Evolutionary conservation across 169 alveolate genomes (phyloP).

Genomic region (Plasmodium berghei): DNA sequence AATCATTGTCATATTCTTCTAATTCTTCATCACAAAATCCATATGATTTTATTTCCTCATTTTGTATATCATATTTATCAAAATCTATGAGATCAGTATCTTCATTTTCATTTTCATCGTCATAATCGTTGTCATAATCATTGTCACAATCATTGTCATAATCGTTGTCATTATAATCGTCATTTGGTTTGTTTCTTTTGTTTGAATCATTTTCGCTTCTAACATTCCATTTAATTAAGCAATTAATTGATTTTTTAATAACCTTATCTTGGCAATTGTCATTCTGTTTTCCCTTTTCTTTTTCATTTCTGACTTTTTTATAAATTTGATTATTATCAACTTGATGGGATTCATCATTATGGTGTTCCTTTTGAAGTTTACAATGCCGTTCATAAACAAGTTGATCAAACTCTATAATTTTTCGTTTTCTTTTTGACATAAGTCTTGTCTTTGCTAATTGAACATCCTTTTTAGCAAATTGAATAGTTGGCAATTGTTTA

Average conservation of each 20-base stretch:
- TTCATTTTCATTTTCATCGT: slow-evolving; percentile 4
- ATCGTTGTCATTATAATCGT: slow-evolving; percentile 8
- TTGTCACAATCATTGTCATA: background rate
- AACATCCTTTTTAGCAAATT: slow-evolving; percentile 73
- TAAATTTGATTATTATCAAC: background rate
- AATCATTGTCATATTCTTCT: slow-evolving; percentile 17
- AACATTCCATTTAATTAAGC: slow-evolving; percentile 52
- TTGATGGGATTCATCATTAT: background rate
- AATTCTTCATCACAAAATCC: slow-evolving; percentile 47
- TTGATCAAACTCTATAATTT: slow-evolving; percentile 40
- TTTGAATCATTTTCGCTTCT: slow-evolving; percentile 35
- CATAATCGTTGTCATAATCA: background rate
- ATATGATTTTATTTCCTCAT: slow-evolving; percentile 29
- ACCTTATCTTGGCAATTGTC: background rate
- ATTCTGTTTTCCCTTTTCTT: background rate
- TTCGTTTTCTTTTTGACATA: slow-evolving; percentile 62
- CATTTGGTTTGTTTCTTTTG: slow-evolving; percentile 3
- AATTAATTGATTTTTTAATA: slow-evolving; percentile 43
- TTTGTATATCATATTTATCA: slow-evolving; percentile 9
- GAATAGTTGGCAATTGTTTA: slow-evolving; percentile 52
- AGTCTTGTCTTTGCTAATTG: slow-evolving; percentile 60
- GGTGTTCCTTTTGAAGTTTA: background rate
- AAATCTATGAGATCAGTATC: slow-evolving; percentile 3
- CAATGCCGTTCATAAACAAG: slow-evolving; percentile 40
- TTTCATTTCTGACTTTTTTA: background rate